Percentiles rank a stretch among this genome's conserved stretches.
These are phyloP conservation scores for Fusarium transvaalense DNA, from an alignment of 2,329 filamentous ascomycete genomes.

Conservation along the genomic window DNA sequence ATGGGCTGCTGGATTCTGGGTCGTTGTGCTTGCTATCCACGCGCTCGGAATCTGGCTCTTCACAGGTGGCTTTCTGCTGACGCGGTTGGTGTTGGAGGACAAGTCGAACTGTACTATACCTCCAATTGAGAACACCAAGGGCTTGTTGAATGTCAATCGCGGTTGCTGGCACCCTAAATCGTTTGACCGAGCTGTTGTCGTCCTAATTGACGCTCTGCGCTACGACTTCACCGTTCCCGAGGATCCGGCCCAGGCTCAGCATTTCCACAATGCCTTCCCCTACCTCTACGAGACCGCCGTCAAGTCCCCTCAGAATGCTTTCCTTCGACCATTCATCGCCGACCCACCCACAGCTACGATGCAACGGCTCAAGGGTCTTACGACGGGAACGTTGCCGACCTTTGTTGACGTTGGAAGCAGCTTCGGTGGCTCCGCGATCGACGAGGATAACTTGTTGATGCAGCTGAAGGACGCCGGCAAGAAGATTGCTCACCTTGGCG, in stretches of 20 bases:
- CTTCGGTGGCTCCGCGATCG: constrained; percentile 94
- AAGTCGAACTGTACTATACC: constrained; percentile 77
- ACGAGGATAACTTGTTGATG: constrained; percentile 85
- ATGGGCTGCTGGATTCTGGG: constrained; percentile 76
- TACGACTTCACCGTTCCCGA: constrained; percentile 95
- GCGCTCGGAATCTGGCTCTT: constrained; percentile 88
- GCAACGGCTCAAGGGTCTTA: constrained; percentile 92
- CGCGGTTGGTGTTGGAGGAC: constrained; percentile 82
- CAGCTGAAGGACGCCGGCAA: constrained; percentile 74
- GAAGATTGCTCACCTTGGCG: constrained; percentile 92
- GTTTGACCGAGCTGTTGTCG: constrained; percentile 90
- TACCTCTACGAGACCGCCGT: constrained; percentile 86
- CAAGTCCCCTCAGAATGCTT: constrained; percentile 81
- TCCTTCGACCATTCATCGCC: constrained; percentile 94
- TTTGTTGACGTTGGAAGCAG: constrained; percentile 95
- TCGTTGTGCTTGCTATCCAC: constrained; percentile 80
- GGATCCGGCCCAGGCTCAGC: constrained; percentile 56
- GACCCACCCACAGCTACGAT: constrained; percentile 95
- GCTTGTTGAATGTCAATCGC: constrained; percentile 61
- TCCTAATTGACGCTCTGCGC: constrained; percentile 91
- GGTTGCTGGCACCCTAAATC: constrained; percentile 98
- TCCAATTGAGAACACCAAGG: constrained; percentile 68
- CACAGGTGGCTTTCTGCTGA: constrained; percentile 93
- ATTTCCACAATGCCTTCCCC: constrained; percentile 88
- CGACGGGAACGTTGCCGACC: constrained; percentile 93